These are phyloP conservation scores for Geotrichum europaeum DNA, from an alignment of 1,139 yeast genomes.

Conservation along the genomic window DNA sequence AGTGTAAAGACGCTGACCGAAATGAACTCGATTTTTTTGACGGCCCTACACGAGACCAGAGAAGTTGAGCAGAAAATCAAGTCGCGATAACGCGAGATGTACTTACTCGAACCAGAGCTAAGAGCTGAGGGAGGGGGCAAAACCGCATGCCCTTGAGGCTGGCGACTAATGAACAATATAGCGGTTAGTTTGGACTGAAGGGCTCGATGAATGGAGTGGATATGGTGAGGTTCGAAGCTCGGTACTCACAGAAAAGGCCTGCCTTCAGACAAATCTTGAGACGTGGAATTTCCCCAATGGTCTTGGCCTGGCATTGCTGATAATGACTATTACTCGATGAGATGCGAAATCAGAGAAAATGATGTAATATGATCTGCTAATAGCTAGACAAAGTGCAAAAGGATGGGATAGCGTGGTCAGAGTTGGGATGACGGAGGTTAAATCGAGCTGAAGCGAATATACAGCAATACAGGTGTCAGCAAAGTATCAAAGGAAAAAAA, in stretches of 20 bases:
- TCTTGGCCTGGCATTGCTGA: conserved; percentile 13
- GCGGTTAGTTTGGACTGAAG: neutral
- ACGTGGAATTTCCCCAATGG: conserved; percentile 12
- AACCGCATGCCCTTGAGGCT: conserved; percentile 28
- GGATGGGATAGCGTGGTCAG: neutral
- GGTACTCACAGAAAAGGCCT: conserved; percentile 23
- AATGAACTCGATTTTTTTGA: neutral
- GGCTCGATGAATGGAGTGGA: neutral
- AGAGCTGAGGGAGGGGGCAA: conserved; percentile 31
- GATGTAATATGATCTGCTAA: neutral
- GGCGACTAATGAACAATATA: conserved; percentile 16
- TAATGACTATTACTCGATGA: neutral
- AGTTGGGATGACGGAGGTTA: neutral
- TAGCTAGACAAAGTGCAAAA: neutral
- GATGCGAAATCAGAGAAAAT: neutral
- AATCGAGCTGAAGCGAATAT: neutral
- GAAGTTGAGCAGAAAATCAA: neutral
- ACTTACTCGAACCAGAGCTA: conserved; percentile 22
- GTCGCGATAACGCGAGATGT: neutral
- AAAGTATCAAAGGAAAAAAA: neutral
- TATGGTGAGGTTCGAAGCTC: neutral
- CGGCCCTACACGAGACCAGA: neutral
- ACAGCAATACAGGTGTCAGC: neutral
- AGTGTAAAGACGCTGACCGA: neutral
- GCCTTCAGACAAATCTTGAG: conserved; percentile 6